Percentiles rank a stretch among this genome's conserved stretches.
Evolutionary conservation across 2,329 filamentous ascomycete genomes (phyloP).

Genomic region (Cladosporium sp.): DNA sequence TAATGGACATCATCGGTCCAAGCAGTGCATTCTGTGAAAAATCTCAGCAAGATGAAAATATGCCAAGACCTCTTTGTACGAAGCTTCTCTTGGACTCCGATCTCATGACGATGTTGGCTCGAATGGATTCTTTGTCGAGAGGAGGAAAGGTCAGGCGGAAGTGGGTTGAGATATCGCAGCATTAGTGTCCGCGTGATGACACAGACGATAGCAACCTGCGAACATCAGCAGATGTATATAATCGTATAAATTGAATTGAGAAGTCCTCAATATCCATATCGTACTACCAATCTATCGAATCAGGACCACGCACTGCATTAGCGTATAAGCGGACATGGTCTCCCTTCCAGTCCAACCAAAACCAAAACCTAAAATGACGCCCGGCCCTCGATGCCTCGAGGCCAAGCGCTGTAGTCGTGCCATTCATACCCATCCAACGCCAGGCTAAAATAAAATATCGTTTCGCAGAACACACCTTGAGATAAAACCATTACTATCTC

Average conservation of each 20-base stretch:
- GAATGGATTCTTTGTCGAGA: neutral
- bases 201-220: neutral
- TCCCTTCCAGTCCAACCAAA: neutral
- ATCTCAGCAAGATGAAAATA: no score
- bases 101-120: neutral
- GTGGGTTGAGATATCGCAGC: neutral
- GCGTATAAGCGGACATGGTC: neutral
- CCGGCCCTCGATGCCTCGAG: neutral
- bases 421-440: constrained; percentile 16
- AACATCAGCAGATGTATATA: neutral
- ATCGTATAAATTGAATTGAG: neutral
- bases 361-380: neutral
- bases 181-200: neutral
- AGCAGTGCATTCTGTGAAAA: neutral
- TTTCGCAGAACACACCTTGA: neutral
- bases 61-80: neutral
- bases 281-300: neutral
- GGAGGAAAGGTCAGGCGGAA: neutral
- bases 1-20: neutral
- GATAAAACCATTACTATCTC: neutral
- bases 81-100: neutral
- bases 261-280: neutral
- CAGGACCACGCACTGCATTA: neutral
- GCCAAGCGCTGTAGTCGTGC: neutral
- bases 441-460: constrained; percentile 19